A percentile compares a stretch with the other conserved stretches of the same genome.
phyloP scores from a whole-genome alignment of 257 asterid genomes.

The Capsicum baccatum region DNA sequence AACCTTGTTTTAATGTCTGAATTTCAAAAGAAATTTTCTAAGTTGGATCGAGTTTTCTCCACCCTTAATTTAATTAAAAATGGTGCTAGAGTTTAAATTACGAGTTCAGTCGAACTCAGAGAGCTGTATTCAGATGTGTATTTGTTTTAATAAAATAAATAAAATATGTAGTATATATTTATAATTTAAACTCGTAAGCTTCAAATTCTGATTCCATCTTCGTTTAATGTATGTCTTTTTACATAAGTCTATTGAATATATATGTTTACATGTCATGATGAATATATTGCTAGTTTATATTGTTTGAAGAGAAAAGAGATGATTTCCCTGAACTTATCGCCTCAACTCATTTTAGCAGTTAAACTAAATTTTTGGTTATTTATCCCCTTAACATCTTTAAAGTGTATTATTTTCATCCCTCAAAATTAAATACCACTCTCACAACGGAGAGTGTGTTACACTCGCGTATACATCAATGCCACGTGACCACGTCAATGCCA shows the following conservation, averaged over 20 bases:
- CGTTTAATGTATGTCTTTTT: neutral
- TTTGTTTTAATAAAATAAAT: neutral
- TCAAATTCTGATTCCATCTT: neutral
- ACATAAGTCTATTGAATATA: neutral
- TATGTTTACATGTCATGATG: neutral
- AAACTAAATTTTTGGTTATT: too few relatives aligned
- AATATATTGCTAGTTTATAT: neutral
- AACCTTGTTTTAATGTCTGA: conserved; percentile 63
- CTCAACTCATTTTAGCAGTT: too few relatives aligned
- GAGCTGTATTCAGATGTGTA: neutral
- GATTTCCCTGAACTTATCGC: too few relatives aligned
- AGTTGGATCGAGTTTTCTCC: neutral
- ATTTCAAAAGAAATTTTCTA: conserved; percentile 42
- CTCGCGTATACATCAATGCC: too few relatives aligned
- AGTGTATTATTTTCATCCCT: too few relatives aligned
- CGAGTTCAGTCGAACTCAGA: neutral
- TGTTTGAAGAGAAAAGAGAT: neutral
- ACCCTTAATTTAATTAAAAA: neutral
- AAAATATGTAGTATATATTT: neutral
- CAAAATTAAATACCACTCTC: too few relatives aligned
- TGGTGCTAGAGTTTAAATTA: neutral
- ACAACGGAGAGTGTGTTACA: too few relatives aligned
- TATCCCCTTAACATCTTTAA: too few relatives aligned
- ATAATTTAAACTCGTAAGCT: neutral
- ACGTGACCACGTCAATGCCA: too few relatives aligned